Evolutionary conservation across 116 monocot species (phyloP).

Genomic region (Thalassia testudinum): DNA sequence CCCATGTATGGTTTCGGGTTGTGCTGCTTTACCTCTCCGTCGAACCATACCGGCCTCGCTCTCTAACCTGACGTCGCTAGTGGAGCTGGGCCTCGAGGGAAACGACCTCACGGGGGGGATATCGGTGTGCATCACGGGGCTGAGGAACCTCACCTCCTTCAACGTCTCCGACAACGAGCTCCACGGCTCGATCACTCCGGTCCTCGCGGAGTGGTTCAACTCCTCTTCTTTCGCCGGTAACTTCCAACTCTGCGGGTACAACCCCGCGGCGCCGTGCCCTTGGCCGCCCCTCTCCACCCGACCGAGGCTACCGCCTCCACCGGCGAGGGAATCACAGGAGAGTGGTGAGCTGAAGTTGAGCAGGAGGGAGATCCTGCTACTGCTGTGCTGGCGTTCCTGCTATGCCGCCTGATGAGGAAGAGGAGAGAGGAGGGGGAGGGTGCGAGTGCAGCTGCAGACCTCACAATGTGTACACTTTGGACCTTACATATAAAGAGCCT

Average conservation of each 20-base stretch:
- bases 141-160: constrained; percentile 39
- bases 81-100: constrained; percentile 15
- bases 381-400: not conserved
- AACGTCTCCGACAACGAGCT: constrained; percentile 49
- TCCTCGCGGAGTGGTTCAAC: constrained; percentile 25
- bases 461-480: no score
- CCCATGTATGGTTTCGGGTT: no score
- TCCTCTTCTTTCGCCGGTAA: constrained; percentile 59
- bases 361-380: not conserved
- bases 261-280: constrained; percentile 14
- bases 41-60: no score
- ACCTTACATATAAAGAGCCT: no score
- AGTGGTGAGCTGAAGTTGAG: not conserved
- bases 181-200: constrained; percentile 24
- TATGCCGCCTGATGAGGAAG: not conserved
- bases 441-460: not conserved
- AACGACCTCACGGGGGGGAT: constrained; percentile 37
- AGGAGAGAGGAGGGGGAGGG: not conserved
- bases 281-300: not conserved
- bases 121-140: constrained; percentile 25
- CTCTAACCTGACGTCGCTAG: no score
- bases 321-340: not conserved
- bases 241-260: constrained; percentile 7
- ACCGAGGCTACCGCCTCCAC: not conserved
- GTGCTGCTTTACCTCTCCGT: no score